Percentiles rank a stretch among this genome's conserved stretches.
These are phyloP conservation scores for Phragmites australis DNA, from an alignment of 176 grass and related monocot genomes.

Conservation along the genomic window DNA sequence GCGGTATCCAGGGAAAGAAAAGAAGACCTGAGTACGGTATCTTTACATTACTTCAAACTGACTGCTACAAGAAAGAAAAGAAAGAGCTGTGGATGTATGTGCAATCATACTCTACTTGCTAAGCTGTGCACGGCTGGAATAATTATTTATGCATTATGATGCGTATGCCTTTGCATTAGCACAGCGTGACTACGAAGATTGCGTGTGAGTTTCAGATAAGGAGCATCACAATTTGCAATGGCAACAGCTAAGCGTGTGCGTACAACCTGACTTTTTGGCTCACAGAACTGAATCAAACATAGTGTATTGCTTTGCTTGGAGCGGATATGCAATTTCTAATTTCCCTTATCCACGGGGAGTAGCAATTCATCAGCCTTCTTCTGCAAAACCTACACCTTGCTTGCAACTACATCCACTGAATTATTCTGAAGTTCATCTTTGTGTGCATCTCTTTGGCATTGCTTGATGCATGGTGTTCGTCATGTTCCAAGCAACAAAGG, in stretches of 20 bases:
- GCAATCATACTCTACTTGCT: conserved; percentile 42
- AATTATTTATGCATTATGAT: conserved; percentile 51
- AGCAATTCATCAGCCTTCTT: neutral
- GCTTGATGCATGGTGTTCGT: conserved; percentile 16
- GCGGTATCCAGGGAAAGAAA: conserved; percentile 37
- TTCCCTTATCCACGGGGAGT: neutral
- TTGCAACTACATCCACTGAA: conserved; percentile 27
- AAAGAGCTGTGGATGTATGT: conserved; percentile 29
- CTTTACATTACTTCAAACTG: conserved; percentile 51
- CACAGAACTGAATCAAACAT: neutral
- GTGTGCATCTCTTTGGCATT: neutral
- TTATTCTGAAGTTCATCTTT: conserved; percentile 19
- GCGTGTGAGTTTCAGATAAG: conserved; percentile 42
- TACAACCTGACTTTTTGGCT: conserved; percentile 3
- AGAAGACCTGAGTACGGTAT: conserved; percentile 13
- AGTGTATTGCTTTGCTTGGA: neutral
- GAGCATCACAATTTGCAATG: conserved; percentile 32
- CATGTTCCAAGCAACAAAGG: conserved; percentile 28
- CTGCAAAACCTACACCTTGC: conserved; percentile 12
- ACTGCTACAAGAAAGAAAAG: conserved; percentile 24
- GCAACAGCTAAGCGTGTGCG: conserved; percentile 27
- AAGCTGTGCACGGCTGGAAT: conserved; percentile 51
- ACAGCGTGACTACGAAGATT: conserved; percentile 45
- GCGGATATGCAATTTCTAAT: neutral
- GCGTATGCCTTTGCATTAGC: conserved; percentile 40